Base-by-base conservation (phyloP, 2,329 filamentous ascomycete genomes). In the Diplodia corticola region DNA sequence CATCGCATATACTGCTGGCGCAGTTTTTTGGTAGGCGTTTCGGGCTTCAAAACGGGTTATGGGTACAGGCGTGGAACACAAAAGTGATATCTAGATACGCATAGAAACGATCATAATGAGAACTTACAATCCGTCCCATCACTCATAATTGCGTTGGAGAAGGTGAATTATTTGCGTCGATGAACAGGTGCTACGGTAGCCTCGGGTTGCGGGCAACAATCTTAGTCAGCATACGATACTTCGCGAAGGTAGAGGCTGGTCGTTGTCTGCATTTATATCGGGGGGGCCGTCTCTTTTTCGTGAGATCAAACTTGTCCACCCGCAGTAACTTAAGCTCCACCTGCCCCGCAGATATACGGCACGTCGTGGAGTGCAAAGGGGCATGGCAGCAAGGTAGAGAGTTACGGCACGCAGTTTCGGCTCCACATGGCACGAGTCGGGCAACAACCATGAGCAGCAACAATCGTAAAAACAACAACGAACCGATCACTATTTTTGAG, bases 71-170 rank as follows among this genome's bases (percentile, higher is more conserved):
- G 35, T 44, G 24, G 55, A 17, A 30, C 55, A 12, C 22, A 60
- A 60, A 48, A 60, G 55, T 59, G 54, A 60, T 60, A 60, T 15
- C 55, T 60, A 46, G 33, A 46, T 40, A 46, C 24, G 55, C 55
- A 30, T 24, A 60, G 35, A 35, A 55, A 44, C 22, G 54, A 59
- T 9, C 20, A 44, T 30, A 46, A 59, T 59, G 35, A 46, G 15
- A 46, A 57, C 13, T 59, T 59, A 3, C 20, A 15, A n/a, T 37
- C 37, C 48, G 15, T 20, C 24, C 22, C 37, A 20, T 28, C 7
- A 30, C 13, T 30, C 13, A 17, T 13, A 26, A 13, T 7, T 22
- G 17, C 10, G 17, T 48, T 33, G 33, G n/a, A 9, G 5, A 20
- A 22, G 33, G n/a, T 26, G 20, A 7, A 17, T 13, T 37, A n/a